These are phyloP conservation scores for Bacterosira constricta DNA, from an alignment of 108 stramenopile genomes.

Conservation along the genomic window DNA sequence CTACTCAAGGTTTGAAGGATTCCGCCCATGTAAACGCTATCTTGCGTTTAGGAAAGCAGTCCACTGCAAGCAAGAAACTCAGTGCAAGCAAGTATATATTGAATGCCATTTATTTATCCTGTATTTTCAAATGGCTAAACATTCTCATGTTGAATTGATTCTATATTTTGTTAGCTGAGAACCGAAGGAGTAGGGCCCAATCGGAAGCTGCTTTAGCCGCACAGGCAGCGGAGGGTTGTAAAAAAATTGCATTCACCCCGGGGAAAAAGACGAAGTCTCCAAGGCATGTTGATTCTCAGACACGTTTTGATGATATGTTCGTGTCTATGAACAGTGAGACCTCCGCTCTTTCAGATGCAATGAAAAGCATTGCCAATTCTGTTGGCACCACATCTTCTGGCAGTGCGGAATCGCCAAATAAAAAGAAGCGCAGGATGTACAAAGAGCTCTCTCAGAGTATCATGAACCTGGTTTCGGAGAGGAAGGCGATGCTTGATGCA, in stretches of 20 bases:
- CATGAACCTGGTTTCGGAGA: background rate
- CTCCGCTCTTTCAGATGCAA: background rate
- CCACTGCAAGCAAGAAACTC: too few species aligned
- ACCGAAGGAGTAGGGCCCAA: background rate
- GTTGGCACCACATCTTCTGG: background rate
- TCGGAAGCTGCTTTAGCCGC: background rate
- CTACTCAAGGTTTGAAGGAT: background rate
- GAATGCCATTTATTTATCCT: too few species aligned
- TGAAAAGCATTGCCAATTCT: background rate
- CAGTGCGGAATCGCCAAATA: background rate
- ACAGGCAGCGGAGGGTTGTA: background rate
- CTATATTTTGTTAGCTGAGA: background rate
- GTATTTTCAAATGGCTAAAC: too few species aligned
- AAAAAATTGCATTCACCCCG: background rate
- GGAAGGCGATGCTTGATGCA: background rate
- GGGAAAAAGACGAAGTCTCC: background rate
- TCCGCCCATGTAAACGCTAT: background rate
- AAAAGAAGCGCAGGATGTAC: background rate
- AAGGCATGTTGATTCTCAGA: background rate
- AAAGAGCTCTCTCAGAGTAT: too few species aligned
- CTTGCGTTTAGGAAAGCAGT: background rate
- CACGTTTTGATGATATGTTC: background rate
- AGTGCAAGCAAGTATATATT: too few species aligned
- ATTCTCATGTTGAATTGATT: background rate
- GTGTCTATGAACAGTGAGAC: background rate